These are phyloP conservation scores for Zymoseptoria brevis DNA, from an alignment of 2,329 filamentous ascomycete species.

Conservation along the genomic window DNA sequence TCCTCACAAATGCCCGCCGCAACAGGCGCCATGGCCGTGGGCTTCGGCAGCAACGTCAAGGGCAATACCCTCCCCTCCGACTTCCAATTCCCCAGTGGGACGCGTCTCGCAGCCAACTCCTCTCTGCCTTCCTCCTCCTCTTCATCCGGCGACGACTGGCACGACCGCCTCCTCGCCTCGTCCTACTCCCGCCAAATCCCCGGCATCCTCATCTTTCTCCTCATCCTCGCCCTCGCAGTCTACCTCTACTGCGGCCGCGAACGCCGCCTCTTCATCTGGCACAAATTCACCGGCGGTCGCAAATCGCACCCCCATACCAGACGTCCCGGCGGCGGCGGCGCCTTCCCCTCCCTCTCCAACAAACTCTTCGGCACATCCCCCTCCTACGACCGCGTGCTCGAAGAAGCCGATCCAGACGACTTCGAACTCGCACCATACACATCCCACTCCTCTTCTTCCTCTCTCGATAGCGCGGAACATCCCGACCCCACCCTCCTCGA, in stretches of 20 bases:
- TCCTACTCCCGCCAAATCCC: slow-evolving; percentile 59
- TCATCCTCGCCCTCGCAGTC: slow-evolving; percentile 60
- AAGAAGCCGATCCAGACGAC: slow-evolving; percentile 64
- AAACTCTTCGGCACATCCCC: slow-evolving; percentile 57
- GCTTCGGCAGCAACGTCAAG: slow-evolving; percentile 79
- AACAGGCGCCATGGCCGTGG: slow-evolving; percentile 63
- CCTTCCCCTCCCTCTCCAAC: background rate
- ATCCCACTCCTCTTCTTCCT: slow-evolving; percentile 46
- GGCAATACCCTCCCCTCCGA: slow-evolving; percentile 42
- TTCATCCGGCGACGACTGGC: slow-evolving; percentile 46
- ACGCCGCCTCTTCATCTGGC: slow-evolving; percentile 52
- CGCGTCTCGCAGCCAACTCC: slow-evolving; percentile 32
- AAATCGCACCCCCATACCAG: slow-evolving; percentile 27
- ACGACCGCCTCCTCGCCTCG: slow-evolving; percentile 56
- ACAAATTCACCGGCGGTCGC: slow-evolving; percentile 45
- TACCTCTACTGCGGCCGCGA: slow-evolving; percentile 77
- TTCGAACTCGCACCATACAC: slow-evolving; percentile 65
- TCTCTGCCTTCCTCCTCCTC: slow-evolving; percentile 36
- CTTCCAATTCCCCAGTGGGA: slow-evolving; percentile 69
- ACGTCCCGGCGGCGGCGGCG: slow-evolving; percentile 18
- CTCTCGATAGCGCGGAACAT: slow-evolving; percentile 11
- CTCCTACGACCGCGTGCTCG: slow-evolving; percentile 73
- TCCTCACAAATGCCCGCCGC: slow-evolving; percentile 73
- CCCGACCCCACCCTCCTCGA: slow-evolving; percentile 35
- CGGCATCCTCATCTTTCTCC: slow-evolving; percentile 66